A percentile compares a stretch with the other conserved stretches of the same genome.
Conservation (phyloP, 1,139 yeast genomes). For the Diutina catenulata region DNA sequence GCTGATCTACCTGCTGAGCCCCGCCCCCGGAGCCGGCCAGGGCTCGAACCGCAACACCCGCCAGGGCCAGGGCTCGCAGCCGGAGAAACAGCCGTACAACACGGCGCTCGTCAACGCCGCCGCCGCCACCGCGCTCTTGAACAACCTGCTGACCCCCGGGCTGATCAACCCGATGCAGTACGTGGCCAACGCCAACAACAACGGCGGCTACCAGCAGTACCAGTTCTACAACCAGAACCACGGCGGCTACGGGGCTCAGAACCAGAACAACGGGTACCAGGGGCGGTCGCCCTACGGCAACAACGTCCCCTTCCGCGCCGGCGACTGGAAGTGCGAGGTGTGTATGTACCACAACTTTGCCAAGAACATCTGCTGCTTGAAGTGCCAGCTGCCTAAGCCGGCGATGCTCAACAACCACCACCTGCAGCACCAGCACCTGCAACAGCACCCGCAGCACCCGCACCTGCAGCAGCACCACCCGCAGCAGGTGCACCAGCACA, state of each 20-base stretch:
- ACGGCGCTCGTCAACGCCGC: constrained; percentile 7
- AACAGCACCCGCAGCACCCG: constrained; percentile 1
- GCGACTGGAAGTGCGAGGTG: constrained; percentile 92
- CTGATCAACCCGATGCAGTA: constrained; percentile 16
- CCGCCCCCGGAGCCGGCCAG: neutral
- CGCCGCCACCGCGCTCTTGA: constrained; percentile 11
- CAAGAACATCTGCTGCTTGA: constrained; percentile 72
- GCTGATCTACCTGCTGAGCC: constrained; percentile 17
- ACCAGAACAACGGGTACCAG: constrained; percentile 12
- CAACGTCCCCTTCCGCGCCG: constrained; percentile 86
- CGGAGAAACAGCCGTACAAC: constrained; percentile 7
- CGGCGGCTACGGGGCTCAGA: constrained; percentile 10
- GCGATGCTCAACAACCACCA: constrained; percentile 17
- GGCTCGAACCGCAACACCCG: neutral
- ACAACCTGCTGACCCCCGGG: constrained; percentile 11
- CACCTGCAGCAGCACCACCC: constrained; percentile 1
- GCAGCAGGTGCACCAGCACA: constrained; percentile 13
- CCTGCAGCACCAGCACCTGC: constrained; percentile 4
- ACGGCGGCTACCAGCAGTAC: constrained; percentile 7
- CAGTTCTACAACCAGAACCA: constrained; percentile 6
- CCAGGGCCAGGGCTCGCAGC: constrained; percentile 8
- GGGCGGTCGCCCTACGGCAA: constrained; percentile 15
- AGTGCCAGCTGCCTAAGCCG: constrained; percentile 68
- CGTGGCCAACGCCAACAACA: too few relatives aligned
- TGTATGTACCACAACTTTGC: constrained; percentile 92